Evolutionary conservation across 1,284 basidiomycete genomes (phyloP).

Genomic region (Microbotryum scabiosae): DNA sequence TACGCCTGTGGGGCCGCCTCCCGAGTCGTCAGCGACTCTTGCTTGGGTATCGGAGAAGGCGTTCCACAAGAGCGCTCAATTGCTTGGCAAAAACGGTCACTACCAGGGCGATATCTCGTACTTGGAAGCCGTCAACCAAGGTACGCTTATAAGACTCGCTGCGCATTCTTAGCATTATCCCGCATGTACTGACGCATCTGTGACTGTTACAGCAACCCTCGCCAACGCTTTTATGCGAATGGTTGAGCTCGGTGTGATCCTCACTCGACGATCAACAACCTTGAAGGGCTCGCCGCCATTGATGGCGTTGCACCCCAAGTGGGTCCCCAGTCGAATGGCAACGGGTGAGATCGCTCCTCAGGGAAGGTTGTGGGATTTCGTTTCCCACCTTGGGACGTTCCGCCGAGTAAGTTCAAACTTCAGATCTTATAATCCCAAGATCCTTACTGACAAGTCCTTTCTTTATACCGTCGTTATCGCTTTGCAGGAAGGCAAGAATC

Average conservation of each 20-base stretch:
- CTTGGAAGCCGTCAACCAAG: conserved; percentile 35
- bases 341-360: conserved; percentile 18
- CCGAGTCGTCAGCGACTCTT: conserved; percentile 14
- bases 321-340: conserved; percentile 27
- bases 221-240: conserved; percentile 29
- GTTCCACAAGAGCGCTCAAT: conserved; percentile 38
- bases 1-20: conserved; percentile 24
- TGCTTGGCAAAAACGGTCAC: conserved; percentile 40
- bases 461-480: too few species aligned
- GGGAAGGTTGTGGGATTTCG: conserved; percentile 36
- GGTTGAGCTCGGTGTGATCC: conserved; percentile 26
- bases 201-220: conserved; percentile 16
- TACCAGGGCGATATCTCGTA: conserved; percentile 39
- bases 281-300: conserved; percentile 31
- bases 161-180: too few species aligned
- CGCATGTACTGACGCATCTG: too few species aligned
- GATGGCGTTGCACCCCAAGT: conserved; percentile 38
- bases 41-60: conserved; percentile 39
- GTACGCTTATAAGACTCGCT: conserved; percentile 7
- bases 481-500: background rate
- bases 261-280: conserved; percentile 7
- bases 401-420: conserved; percentile 27
- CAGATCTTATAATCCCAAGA: conserved; percentile 6
- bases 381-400: conserved; percentile 37
- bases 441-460: conserved; percentile 10